Conservation (phyloP, 768 basidiomycete genomes). For the Mycena capillaripes region DNA sequence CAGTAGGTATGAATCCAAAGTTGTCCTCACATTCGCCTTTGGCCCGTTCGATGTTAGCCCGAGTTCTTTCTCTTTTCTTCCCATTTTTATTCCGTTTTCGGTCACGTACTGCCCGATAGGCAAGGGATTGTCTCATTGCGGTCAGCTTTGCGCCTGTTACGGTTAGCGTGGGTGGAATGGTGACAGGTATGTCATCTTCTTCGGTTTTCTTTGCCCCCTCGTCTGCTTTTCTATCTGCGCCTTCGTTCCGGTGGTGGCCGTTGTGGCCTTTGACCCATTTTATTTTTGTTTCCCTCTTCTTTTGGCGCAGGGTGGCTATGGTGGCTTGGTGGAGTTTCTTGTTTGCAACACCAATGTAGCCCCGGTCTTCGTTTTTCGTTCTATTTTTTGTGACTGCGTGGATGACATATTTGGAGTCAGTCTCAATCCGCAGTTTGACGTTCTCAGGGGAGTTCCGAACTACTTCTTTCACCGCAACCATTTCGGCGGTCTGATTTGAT, state of each 20-base stretch:
- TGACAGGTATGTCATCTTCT: neutral
- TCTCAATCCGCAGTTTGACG: conserved; percentile 29
- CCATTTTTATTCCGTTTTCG: neutral
- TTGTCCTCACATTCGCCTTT: conserved; percentile 8
- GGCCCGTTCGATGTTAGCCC: conserved; percentile 2
- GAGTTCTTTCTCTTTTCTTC: neutral
- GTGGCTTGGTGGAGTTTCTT: conserved; percentile 12
- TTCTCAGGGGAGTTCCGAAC: neutral
- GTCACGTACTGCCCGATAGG: conserved; percentile 31
- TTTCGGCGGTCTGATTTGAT: conserved; percentile 41
- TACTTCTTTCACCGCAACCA: conserved; percentile 28
- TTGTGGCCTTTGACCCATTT: conserved; percentile 45
- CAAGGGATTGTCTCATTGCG: conserved; percentile 35
- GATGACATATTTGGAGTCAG: conserved; percentile 40
- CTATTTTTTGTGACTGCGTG: conserved; percentile 40
- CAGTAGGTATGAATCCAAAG: neutral
- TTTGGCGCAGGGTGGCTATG: conserved; percentile 20
- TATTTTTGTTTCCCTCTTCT: conserved; percentile 33
- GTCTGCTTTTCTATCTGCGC: conserved; percentile 37
- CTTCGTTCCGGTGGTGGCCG: conserved; percentile 38
- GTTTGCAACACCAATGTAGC: conserved; percentile 42
- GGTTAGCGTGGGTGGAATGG: neutral
- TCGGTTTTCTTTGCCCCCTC: conserved; percentile 26
- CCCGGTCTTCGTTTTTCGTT: conserved; percentile 41
- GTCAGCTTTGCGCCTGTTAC: conserved; percentile 33